Evolutionary conservation across 495 filamentous ascomycete species (phyloP).

Genomic region (Parathielavia hyrcaniae): DNA sequence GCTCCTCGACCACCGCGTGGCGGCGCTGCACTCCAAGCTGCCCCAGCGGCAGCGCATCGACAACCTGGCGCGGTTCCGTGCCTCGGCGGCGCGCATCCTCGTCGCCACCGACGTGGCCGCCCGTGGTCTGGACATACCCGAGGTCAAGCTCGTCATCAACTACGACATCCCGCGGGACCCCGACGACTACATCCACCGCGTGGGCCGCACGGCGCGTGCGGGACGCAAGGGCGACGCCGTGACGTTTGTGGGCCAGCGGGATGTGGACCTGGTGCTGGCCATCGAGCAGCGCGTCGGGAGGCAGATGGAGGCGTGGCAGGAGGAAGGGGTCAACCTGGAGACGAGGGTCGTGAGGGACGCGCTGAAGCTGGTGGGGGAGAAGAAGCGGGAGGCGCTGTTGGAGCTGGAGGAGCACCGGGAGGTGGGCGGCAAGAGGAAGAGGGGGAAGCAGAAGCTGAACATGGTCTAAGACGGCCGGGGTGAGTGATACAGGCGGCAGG

Average conservation of each 20-base stretch:
- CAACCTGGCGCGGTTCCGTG: slow-evolving; percentile 87
- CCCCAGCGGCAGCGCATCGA: slow-evolving; percentile 74
- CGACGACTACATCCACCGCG: slow-evolving; percentile 95
- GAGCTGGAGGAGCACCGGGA: slow-evolving; percentile 90
- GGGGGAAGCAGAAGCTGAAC: slow-evolving; percentile 49
- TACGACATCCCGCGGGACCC: slow-evolving; percentile 93
- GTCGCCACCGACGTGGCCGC: slow-evolving; percentile 94
- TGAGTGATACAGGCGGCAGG: not conserved
- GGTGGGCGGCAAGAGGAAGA: slow-evolving; percentile 68
- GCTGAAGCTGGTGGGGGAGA: slow-evolving; percentile 81
- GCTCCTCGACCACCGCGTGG: slow-evolving; percentile 80
- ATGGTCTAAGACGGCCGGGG: slow-evolving; percentile 2
- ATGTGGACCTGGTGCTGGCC: slow-evolving; percentile 76
- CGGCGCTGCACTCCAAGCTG: slow-evolving; percentile 79
- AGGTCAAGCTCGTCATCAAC: slow-evolving; percentile 84
- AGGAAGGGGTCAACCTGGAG: slow-evolving; percentile 89
- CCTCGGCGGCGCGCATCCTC: slow-evolving; percentile 80
- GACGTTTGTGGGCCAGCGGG: slow-evolving; percentile 86
- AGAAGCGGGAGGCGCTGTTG: slow-evolving; percentile 80
- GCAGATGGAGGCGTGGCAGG: slow-evolving; percentile 72
- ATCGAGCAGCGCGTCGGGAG: slow-evolving; percentile 78
- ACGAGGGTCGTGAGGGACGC: slow-evolving; percentile 72
- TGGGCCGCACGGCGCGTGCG: slow-evolving; percentile 90
- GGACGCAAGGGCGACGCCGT: slow-evolving; percentile 74
- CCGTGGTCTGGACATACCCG: slow-evolving; percentile 93